Evolutionary conservation across 441 rosid genomes (phyloP).

Genomic region (Pelargonium fulgidum): DNA sequence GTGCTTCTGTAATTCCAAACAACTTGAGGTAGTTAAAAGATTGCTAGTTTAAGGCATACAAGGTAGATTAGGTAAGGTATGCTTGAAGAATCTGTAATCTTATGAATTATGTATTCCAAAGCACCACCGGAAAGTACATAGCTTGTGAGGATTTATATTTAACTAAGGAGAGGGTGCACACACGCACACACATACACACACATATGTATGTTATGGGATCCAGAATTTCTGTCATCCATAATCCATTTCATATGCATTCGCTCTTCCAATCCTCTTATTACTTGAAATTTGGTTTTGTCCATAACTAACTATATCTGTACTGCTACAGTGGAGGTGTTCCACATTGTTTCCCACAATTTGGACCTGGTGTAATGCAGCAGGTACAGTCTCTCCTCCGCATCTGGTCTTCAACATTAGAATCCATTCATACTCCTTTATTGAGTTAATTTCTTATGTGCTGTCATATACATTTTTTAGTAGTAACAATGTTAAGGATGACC

Average conservation of each 20-base stretch:
- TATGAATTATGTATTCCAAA: not conserved
- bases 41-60: not conserved
- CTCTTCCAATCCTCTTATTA: not conserved
- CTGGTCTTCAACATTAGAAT: not conserved
- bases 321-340: conserved; percentile 82
- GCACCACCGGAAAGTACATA: not conserved
- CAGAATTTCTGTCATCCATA: not conserved
- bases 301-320: conserved; percentile 18
- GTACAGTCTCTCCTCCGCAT: conserved; percentile 26
- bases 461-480: not conserved
- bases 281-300: not conserved
- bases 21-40: not conserved
- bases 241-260: not conserved
- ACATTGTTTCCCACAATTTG: conserved; percentile 97
- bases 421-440: not conserved
- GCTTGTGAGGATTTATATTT: not conserved
- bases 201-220: not conserved
- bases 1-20: not conserved
- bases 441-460: conserved; percentile 6
- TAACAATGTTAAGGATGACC: not conserved
- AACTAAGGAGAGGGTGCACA: not conserved
- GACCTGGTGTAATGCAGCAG: conserved; percentile 91
- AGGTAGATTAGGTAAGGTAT: not conserved
- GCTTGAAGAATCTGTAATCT: not conserved
- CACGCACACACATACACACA: not conserved